A percentile compares a stretch with the other conserved stretches of the same genome.
Evolutionary conservation across 2,329 filamentous ascomycete genomes (phyloP).

Genomic region (Aspergillus niger): DNA sequence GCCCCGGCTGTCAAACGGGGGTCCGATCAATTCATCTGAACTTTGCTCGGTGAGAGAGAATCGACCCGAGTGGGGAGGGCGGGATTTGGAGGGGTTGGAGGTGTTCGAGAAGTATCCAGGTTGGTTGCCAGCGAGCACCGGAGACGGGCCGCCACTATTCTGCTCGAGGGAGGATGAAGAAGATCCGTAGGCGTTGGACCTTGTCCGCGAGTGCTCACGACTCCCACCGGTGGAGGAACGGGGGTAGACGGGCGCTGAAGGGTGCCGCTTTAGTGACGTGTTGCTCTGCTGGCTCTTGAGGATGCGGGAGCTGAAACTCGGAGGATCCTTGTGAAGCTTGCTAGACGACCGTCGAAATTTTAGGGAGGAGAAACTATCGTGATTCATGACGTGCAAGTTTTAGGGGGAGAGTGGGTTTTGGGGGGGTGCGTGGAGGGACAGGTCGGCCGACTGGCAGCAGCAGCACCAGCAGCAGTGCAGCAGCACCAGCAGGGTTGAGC

Average conservation of each 20-base stretch:
- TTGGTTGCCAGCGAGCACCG: slow-evolving; percentile 38
- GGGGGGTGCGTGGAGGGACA: slow-evolving; percentile 26
- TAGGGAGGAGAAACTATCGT: slow-evolving; percentile 39
- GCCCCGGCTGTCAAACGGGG: slow-evolving; percentile 47
- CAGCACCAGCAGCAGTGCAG: too few species aligned
- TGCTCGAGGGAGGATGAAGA: slow-evolving; percentile 52
- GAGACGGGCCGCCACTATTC: slow-evolving; percentile 44
- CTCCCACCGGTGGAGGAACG: slow-evolving; percentile 43
- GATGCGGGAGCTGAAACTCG: slow-evolving; percentile 43
- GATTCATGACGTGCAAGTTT: slow-evolving; percentile 39
- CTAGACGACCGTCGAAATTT: slow-evolving; percentile 45
- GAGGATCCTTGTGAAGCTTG: slow-evolving; percentile 50
- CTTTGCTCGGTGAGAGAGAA: slow-evolving; percentile 41
- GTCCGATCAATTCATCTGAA: slow-evolving; percentile 49
- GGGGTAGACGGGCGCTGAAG: slow-evolving; percentile 49
- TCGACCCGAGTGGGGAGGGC: slow-evolving; percentile 37
- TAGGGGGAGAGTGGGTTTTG: slow-evolving; percentile 32
- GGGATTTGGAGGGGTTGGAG: slow-evolving; percentile 33
- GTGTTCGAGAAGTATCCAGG: slow-evolving; percentile 29
- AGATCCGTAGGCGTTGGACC: slow-evolving; percentile 50
- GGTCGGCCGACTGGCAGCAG: slow-evolving; percentile 22
- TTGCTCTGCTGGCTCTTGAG: slow-evolving; percentile 48
- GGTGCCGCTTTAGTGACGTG: slow-evolving; percentile 49
- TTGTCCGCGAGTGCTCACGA: slow-evolving; percentile 47
- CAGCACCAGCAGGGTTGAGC: slow-evolving; percentile 11